Conservation (phyloP, 1,284 basidiomycete species). For the Irpex lacteus region DNA sequence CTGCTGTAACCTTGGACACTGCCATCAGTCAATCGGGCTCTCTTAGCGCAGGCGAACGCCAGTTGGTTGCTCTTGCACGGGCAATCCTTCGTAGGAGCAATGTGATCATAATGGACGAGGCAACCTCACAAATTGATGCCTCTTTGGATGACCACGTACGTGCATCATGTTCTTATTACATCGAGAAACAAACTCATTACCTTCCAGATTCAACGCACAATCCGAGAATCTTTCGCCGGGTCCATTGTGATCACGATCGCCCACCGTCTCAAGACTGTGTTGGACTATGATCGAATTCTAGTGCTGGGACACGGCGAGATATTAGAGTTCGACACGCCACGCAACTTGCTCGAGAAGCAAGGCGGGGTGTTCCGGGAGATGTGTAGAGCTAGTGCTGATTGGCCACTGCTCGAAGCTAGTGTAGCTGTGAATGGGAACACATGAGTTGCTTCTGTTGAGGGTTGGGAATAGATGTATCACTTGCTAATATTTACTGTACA, state of each 20-base stretch:
- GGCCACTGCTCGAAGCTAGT: conserved; percentile 30
- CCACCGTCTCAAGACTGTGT: conserved; percentile 68
- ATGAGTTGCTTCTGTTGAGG: neutral
- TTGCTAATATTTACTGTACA: neutral
- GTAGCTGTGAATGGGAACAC: neutral
- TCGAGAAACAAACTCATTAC: conserved; percentile 3
- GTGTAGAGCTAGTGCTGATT: conserved; percentile 66
- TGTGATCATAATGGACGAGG: conserved; percentile 86
- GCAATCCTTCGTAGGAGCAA: conserved; percentile 75
- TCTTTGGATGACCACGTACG: conserved; percentile 65
- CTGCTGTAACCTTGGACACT: conserved; percentile 49
- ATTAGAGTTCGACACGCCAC: conserved; percentile 71
- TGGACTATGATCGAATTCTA: conserved; percentile 81
- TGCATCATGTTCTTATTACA: neutral
- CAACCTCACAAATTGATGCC: conserved; percentile 76
- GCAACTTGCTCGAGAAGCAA: conserved; percentile 51
- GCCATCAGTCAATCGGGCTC: conserved; percentile 68
- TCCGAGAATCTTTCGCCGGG: conserved; percentile 71
- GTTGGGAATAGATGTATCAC: neutral
- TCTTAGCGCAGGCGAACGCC: conserved; percentile 78
- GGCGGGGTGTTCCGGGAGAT: conserved; percentile 68
- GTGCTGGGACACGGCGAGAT: conserved; percentile 71
- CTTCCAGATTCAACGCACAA: conserved; percentile 73
- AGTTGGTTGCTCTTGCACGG: conserved; percentile 73
- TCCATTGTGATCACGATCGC: conserved; percentile 86